phyloP scores from a whole-genome alignment of 352 stramenopile genomes.

The Globisporangium acanthophoron region DNA sequence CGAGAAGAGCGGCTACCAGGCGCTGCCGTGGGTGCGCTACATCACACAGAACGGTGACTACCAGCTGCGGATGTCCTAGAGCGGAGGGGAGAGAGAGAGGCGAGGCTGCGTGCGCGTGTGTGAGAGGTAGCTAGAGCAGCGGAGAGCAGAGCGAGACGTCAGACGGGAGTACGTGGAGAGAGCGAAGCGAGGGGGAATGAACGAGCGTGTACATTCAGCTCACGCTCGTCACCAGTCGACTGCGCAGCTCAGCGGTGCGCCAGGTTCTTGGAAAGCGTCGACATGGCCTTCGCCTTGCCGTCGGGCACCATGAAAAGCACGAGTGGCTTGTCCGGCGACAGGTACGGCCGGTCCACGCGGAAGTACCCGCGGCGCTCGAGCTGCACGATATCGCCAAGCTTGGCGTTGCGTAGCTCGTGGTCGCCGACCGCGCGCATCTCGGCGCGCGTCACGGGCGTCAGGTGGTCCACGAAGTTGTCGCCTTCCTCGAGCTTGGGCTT shows the following conservation, averaged over 20 bases:
- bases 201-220: no score
- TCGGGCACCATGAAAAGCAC: constrained; percentile 99
- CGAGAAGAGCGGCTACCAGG: constrained; percentile 99
- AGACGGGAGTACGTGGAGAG: no score
- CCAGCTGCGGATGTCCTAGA: constrained; percentile 94
- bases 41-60: constrained; percentile 99
- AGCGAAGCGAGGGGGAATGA: no score
- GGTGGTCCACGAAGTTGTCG: constrained; percentile 96
- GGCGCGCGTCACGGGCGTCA: constrained; percentile 95
- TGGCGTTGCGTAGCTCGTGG: constrained; percentile 92
- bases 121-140: no score
- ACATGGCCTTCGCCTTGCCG: constrained; percentile 92
- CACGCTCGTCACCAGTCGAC: no score
- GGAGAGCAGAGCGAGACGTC: no score
- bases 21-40: constrained; percentile 99
- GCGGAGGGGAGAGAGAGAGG: no score
- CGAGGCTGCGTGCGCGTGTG: no score
- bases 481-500: constrained; percentile 98
- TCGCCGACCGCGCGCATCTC: constrained; percentile 93
- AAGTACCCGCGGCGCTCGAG: constrained; percentile 98
- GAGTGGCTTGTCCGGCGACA: constrained; percentile 86
- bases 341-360: constrained; percentile 83
- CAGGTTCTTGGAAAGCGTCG: constrained; percentile 83
- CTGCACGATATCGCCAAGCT: constrained; percentile 96
- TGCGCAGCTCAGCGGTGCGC: constrained; percentile 50